A percentile compares a stretch with the other conserved stretches of the same genome.
Conservation (phyloP, 192 early-diverging fungal species). For the Rhizophagus clarus region DNA sequence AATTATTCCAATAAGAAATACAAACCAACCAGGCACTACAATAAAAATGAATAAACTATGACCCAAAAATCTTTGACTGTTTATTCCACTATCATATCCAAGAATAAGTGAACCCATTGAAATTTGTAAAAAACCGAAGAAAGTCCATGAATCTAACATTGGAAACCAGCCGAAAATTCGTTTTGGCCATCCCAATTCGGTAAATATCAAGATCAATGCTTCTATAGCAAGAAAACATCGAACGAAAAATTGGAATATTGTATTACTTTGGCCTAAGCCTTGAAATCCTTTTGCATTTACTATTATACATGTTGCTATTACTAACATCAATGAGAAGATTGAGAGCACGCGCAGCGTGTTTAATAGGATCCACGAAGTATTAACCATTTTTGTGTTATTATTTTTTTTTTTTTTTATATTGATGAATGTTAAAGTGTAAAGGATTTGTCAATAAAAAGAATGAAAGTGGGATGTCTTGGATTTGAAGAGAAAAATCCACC, state of each 20-base stretch:
- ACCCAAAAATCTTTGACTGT: slow-evolving; percentile 10
- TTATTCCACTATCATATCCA: slow-evolving; percentile 34
- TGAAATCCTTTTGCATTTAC: slow-evolving; percentile 32
- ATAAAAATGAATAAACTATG: slow-evolving; percentile 26
- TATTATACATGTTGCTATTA: slow-evolving; percentile 27
- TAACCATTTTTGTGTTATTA: background rate
- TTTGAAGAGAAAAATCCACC: background rate
- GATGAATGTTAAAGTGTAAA: too few species aligned
- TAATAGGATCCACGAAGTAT: background rate
- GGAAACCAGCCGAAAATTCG: slow-evolving; percentile 19
- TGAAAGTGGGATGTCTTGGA: background rate
- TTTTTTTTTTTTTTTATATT: too few species aligned
- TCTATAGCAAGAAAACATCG: slow-evolving; percentile 19
- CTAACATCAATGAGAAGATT: slow-evolving; percentile 19
- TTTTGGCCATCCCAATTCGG: slow-evolving; percentile 15
- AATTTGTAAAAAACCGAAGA: slow-evolving; percentile 29
- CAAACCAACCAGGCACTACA: slow-evolving; percentile 24
- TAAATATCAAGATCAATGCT: slow-evolving; percentile 30
- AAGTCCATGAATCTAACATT: slow-evolving; percentile 28
- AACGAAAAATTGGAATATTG: slow-evolving; percentile 28
- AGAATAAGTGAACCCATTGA: slow-evolving; percentile 21
- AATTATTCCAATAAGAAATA: slow-evolving; percentile 31
- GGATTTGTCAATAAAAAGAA: too few species aligned
- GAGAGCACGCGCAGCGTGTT: slow-evolving; percentile 31
- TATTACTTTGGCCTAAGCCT: slow-evolving; percentile 25